Evolutionary conservation across 495 filamentous ascomycete species (phyloP).

Genomic region (Neurospora tetraspora): DNA sequence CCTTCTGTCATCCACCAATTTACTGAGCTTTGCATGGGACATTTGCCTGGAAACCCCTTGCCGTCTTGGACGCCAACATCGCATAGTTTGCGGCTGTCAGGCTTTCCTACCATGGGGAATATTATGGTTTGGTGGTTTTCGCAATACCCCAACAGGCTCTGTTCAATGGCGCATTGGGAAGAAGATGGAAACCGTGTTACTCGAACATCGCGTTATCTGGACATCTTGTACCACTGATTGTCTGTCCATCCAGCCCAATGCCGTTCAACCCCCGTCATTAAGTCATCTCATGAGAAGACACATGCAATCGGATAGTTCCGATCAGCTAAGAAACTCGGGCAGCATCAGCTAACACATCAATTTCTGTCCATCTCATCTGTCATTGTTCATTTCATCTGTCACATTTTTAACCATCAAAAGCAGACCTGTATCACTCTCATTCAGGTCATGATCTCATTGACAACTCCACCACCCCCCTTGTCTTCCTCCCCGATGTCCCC

Average conservation of each 20-base stretch:
- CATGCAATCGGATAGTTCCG: neutral
- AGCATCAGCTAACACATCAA: neutral
- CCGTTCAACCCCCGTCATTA: neutral
- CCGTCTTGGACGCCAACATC: neutral
- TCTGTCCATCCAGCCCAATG: neutral
- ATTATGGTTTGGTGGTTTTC: neutral
- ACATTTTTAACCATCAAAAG: neutral
- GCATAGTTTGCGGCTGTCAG: neutral
- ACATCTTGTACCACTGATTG: neutral
- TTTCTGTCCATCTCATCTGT: neutral
- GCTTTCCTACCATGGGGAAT: neutral
- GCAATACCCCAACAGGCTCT: neutral
- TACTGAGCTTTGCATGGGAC: neutral
- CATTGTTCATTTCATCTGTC: neutral
- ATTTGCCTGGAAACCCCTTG: neutral
- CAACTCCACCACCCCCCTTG: neutral
- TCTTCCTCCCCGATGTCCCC: neutral
- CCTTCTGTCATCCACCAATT: neutral
- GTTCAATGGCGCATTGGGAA: neutral
- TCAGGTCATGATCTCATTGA: neutral
- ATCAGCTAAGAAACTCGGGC: neutral
- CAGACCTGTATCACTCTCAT: neutral
- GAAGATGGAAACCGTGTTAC: neutral
- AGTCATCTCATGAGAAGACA: neutral
- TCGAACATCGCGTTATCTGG: neutral